Evolutionary conservation across 192 early-diverging fungal genomes (phyloP), one percentile per base, ranked within the genome.

Genomic region (Coemansia sp.): DNA sequence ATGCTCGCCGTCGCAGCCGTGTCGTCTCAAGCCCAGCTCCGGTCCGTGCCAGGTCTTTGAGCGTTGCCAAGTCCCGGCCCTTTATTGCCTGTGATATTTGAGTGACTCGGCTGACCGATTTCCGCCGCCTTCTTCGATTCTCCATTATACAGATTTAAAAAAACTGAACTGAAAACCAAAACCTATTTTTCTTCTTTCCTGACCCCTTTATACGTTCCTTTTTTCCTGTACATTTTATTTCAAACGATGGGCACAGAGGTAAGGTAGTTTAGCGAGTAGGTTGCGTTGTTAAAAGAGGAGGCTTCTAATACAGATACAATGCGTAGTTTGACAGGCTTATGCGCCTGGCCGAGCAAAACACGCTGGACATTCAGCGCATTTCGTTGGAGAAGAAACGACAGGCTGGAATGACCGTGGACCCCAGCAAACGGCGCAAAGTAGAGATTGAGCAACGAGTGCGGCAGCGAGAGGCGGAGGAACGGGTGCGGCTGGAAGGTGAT

Each of bases 321-420:
- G 16, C 63, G 56, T 77, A 79, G 71, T 80, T 80, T 67, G 77
- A 80, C 11, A 57, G 43, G 67, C 77, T 80, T 20, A 60, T 80
- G 77, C 71, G 72, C 47, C 54, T 80, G 54, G 77, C 77, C 5
- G 77, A 80, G 48, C 72, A 73, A 51, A 80, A 73, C 53, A 80
- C 71, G 4, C 47, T 58, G n/a, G 77, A 69, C 53, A 69, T 80
- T 19, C 66, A 80, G 71, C 77, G 65, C 11, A 54, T 47, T 16
- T 45, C 71, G 16, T 38, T 61, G 23, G 63, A 66, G 32, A 65
- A 65, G n/a, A 73, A 75, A 60, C 73, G 68, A 14, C 59, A 62
- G 19, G 55, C 58, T 35, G 16, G 27, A n/a, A 50, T 18, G 3
- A 52, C 27, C 67, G 59, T 13, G 64, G 69, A 45, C 37, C 32